Conservation (phyloP, 768 basidiomycete genomes). For the Flagelloscypha sp. region DNA sequence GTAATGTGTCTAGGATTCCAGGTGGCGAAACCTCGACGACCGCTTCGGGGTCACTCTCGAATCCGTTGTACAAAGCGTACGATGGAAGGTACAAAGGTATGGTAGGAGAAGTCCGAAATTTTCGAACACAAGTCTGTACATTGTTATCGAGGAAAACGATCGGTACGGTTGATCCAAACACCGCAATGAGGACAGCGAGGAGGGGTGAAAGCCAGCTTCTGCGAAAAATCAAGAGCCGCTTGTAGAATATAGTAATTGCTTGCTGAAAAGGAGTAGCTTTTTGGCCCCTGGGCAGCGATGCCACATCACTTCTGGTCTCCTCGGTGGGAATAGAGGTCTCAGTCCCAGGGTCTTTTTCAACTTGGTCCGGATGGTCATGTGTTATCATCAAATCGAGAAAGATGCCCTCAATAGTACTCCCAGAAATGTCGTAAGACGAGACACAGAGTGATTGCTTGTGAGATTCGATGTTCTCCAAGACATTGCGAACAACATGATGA, state of each 20-base stretch:
- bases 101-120: constrained; percentile 25
- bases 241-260: constrained; percentile 66
- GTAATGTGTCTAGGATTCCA: constrained; percentile 37
- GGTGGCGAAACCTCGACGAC: constrained; percentile 52
- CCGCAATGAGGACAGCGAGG: constrained; percentile 43
- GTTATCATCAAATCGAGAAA: constrained; percentile 65
- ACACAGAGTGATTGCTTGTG: constrained; percentile 31
- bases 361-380: constrained; percentile 19
- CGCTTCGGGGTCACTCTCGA: no score
- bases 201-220: constrained; percentile 63
- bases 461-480: constrained; percentile 47
- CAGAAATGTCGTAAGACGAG: constrained; percentile 55
- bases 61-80: no score
- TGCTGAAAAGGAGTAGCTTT: constrained; percentile 51
- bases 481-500: constrained; percentile 39
- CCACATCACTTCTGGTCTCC: constrained; percentile 14
- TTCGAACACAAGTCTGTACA: constrained; percentile 40
- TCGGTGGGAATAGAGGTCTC: constrained; percentile 10
- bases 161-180: constrained; percentile 61
- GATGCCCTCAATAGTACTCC: constrained; percentile 75
- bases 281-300: constrained; percentile 45
- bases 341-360: constrained; percentile 13
- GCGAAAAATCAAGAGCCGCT: constrained; percentile 54
- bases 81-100: constrained; percentile 52
- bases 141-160: constrained; percentile 52